phyloP scores from a whole-genome alignment of 805 yeast genomes.

The Wickerhamomyces sydowiorum region DNA sequence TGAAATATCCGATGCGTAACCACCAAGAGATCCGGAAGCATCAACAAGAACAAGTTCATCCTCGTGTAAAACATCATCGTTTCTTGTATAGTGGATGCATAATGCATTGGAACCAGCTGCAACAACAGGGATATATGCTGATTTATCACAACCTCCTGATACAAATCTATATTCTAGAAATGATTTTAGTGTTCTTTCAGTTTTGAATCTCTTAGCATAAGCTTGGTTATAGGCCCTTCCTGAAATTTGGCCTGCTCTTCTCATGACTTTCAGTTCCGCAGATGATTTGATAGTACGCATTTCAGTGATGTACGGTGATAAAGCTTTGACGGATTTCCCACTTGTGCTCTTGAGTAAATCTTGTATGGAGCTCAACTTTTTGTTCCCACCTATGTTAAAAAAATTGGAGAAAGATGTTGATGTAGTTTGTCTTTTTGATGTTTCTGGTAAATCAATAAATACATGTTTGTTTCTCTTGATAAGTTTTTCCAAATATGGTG shows the following conservation, averaged over 20 bases:
- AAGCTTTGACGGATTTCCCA: slow-evolving; percentile 35
- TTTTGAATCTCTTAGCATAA: slow-evolving; percentile 54
- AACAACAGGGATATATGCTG: slow-evolving; percentile 93
- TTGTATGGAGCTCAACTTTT: slow-evolving; percentile 22
- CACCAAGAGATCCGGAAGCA: slow-evolving; percentile 92
- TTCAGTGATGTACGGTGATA: slow-evolving; percentile 36
- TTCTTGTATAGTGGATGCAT: slow-evolving; percentile 89
- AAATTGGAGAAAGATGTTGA: slow-evolving; percentile 24
- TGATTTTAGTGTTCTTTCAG: slow-evolving; percentile 76
- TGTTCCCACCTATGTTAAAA: slow-evolving; percentile 22
- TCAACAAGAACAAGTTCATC: slow-evolving; percentile 89
- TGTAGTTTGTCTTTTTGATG: slow-evolving; percentile 12
- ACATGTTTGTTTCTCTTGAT: slow-evolving; percentile 44
- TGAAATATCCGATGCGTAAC: slow-evolving; percentile 93
- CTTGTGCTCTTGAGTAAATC: slow-evolving; percentile 20
- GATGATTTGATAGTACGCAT: slow-evolving; percentile 69
- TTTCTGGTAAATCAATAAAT: slow-evolving; percentile 44
- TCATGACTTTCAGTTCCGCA: slow-evolving; percentile 73
- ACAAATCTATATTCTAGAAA: slow-evolving; percentile 79
- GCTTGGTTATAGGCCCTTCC: slow-evolving; percentile 83
- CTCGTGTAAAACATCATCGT: slow-evolving; percentile 71
- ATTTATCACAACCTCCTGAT: slow-evolving; percentile 81
- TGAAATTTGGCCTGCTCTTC: slow-evolving; percentile 76
- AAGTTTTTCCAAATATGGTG: slow-evolving; percentile 39
- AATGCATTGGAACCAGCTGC: slow-evolving; percentile 90